Evolutionary conservation across 106 monocot species (phyloP).

Genomic region (Apostasia ramifera): DNA sequence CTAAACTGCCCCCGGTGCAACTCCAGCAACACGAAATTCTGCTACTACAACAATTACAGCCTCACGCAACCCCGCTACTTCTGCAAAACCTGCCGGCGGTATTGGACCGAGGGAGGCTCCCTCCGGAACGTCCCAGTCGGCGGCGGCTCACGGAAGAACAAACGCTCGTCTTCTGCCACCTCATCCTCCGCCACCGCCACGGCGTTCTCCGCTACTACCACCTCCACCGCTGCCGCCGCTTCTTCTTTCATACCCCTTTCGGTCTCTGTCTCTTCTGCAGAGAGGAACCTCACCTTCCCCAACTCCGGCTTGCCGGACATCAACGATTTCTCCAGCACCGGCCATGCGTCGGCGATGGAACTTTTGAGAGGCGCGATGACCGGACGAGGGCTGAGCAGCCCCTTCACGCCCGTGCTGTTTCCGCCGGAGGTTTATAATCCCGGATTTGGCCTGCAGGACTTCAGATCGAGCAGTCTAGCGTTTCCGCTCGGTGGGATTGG

Average conservation of each 20-base stretch:
- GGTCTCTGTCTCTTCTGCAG: background rate
- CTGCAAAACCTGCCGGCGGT: slow-evolving; percentile 72
- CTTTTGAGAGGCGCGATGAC: slow-evolving; percentile 43
- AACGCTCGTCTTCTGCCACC: slow-evolving; percentile 29
- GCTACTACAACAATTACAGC: slow-evolving; percentile 87
- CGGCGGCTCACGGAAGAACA: slow-evolving; percentile 72
- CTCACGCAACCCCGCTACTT: slow-evolving; percentile 80
- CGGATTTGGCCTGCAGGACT: slow-evolving; percentile 53
- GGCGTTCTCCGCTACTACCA: too few species aligned
- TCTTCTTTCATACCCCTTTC: background rate
- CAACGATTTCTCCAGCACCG: slow-evolving; percentile 18
- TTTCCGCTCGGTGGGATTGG: slow-evolving; percentile 31
- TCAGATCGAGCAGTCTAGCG: slow-evolving; percentile 28
- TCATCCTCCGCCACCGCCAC: slow-evolving; percentile 7
- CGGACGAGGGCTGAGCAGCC: slow-evolving; percentile 11
- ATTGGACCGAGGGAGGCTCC: slow-evolving; percentile 76
- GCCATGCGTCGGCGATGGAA: slow-evolving; percentile 56
- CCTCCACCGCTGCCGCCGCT: background rate
- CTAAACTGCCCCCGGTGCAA: slow-evolving; percentile 68
- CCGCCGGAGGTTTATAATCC: slow-evolving; percentile 27
- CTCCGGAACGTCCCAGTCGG: slow-evolving; percentile 70
- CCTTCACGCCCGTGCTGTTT: slow-evolving; percentile 38
- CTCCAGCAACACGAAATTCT: slow-evolving; percentile 74
- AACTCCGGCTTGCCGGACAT: slow-evolving; percentile 18
- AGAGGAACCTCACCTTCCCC: slow-evolving; percentile 36